Evolutionary conservation across 306 rosid species (phyloP).

Genomic region (Fragaria vesca): DNA sequence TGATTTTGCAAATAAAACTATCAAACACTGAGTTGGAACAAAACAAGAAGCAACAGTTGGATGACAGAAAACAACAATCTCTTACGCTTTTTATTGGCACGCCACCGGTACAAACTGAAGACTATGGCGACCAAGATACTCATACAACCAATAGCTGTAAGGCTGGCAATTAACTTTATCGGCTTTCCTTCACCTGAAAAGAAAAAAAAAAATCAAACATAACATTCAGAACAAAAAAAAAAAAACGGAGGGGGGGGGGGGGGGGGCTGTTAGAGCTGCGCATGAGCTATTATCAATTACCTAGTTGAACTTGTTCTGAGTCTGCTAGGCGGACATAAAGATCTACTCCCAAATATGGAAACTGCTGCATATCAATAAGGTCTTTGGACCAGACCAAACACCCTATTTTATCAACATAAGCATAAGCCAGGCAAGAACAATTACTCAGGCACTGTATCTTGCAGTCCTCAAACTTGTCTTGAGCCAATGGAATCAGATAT

Average conservation of each 20-base stretch:
- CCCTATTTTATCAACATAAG: background rate
- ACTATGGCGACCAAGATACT: background rate
- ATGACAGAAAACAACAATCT: background rate
- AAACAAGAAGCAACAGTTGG: background rate
- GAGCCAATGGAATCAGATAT: background rate
- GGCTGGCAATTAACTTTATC: conserved; percentile 3
- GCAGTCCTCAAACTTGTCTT: background rate
- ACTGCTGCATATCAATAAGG: background rate
- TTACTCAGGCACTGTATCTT: background rate
- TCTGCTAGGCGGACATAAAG: background rate
- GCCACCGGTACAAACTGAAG: background rate
- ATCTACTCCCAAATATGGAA: background rate
- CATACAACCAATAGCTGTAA: background rate
- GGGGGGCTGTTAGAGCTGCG: background rate
- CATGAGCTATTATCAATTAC: background rate
- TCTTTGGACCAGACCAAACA: background rate
- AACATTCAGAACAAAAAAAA: background rate
- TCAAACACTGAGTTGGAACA: background rate
- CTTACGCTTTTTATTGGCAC: conserved; percentile 9
- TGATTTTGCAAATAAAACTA: background rate
- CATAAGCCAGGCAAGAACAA: background rate
- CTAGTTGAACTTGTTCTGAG: background rate
- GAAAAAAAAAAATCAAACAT: background rate
- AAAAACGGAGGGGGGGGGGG: too few relatives aligned
- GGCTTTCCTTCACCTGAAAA: background rate